phyloP scores from a whole-genome alignment of 192 early-diverging fungal genomes.

The Backusella mclennaniae region DNA sequence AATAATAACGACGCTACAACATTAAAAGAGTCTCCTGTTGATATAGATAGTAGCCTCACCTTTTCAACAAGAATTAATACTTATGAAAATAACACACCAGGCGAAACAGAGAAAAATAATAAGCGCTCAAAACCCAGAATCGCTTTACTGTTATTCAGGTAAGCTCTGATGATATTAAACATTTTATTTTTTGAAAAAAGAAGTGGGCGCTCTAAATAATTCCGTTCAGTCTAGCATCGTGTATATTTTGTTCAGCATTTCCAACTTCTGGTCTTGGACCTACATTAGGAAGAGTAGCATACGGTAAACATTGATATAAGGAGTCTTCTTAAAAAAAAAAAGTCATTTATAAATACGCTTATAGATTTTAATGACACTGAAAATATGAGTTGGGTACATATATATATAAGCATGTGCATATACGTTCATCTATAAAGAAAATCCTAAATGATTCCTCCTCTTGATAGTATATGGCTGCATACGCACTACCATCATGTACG shows the following conservation, averaged over 20 bases:
- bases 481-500: neutral
- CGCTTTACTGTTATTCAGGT: neutral
- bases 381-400: neutral
- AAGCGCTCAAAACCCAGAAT: neutral
- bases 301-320: neutral
- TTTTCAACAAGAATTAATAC: neutral
- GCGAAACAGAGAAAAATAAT: neutral
- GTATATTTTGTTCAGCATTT: neutral
- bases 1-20: neutral
- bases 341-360: neutral
- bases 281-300: neutral
- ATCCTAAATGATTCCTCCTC: neutral
- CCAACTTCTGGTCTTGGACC: neutral
- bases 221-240: neutral
- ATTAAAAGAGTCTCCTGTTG: neutral
- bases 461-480: neutral
- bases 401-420: neutral
- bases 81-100: neutral
- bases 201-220: neutral
- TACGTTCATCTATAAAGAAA: neutral
- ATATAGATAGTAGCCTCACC: neutral
- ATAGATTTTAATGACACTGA: neutral
- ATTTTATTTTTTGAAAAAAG: neutral
- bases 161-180: neutral
- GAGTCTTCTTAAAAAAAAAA: neutral